Percentiles rank a stretch among this genome's conserved stretches.
phyloP scores from a whole-genome alignment of 108 stramenopile genomes.

The Schizochytrium sp. region DNA sequence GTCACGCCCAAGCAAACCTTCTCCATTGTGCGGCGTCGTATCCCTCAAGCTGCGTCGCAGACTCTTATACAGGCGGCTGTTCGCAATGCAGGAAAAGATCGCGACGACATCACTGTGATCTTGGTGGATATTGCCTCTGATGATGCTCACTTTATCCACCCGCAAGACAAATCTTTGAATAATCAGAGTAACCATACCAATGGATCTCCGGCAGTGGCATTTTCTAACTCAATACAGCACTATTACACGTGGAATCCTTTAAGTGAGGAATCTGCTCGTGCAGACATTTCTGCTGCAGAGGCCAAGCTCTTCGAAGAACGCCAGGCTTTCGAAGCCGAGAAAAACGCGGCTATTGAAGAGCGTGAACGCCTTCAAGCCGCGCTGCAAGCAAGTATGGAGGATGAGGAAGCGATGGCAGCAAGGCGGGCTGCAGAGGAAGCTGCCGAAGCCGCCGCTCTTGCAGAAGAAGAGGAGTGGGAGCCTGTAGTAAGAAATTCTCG shows the following conservation, averaged over 20 bases:
- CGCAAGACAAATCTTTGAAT: no score
- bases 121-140: slow-evolving; percentile 8
- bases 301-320: background rate
- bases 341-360: background rate
- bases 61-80: slow-evolving; percentile 1
- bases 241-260: slow-evolving; percentile 23
- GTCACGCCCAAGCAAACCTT: slow-evolving; percentile 36
- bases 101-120: slow-evolving; percentile 41
- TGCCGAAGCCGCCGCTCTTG: background rate
- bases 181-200: no score
- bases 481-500: background rate
- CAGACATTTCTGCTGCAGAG: background rate
- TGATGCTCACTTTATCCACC: background rate
- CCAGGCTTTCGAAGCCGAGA: background rate
- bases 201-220: no score
- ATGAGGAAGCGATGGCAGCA: background rate
- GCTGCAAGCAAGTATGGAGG: background rate
- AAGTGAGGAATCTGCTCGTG: background rate
- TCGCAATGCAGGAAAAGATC: slow-evolving; percentile 12
- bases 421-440: background rate
- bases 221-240: background rate
- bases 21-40: background rate
- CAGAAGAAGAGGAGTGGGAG: background rate
- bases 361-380: slow-evolving; percentile 2
- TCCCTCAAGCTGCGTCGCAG: slow-evolving; percentile 29